Percentiles rank a stretch among this genome's conserved stretches.
Evolutionary conservation across 129 eudicot species (phyloP).

Genomic region (Sambucus nigra): DNA sequence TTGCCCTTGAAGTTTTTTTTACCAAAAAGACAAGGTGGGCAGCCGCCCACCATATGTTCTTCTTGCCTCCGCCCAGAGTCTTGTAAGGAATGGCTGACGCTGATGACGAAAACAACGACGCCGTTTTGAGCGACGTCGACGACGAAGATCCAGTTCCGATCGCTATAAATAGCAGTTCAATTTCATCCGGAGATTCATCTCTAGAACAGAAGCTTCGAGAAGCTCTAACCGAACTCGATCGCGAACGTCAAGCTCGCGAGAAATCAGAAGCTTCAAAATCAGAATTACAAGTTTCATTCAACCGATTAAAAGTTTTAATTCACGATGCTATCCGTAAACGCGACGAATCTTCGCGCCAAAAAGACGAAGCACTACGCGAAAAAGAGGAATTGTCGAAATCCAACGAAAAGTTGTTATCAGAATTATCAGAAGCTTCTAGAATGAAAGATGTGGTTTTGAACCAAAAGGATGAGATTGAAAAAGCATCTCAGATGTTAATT

Average conservation of each 20-base stretch:
- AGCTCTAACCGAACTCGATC: slow-evolving; percentile 60
- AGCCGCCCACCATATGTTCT: too few species aligned
- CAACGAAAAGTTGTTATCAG: slow-evolving; percentile 33
- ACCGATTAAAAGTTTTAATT: slow-evolving; percentile 58
- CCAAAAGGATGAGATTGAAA: slow-evolving; percentile 41
- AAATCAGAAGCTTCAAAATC: slow-evolving; percentile 50
- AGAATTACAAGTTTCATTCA: slow-evolving; percentile 51
- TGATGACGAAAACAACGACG: slow-evolving; percentile 53
- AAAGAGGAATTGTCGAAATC: slow-evolving; percentile 31
- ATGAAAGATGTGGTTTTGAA: slow-evolving; percentile 8
- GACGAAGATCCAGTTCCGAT: slow-evolving; percentile 45
- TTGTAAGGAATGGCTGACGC: slow-evolving; percentile 36
- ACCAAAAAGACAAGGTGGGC: too few species aligned
- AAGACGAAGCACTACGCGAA: slow-evolving; percentile 44
- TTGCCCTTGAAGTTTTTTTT: too few species aligned
- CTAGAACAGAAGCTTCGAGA: slow-evolving; percentile 49
- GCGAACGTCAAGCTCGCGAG: slow-evolving; percentile 59
- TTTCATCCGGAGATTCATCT: slow-evolving; percentile 33
- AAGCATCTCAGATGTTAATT: slow-evolving; percentile 74
- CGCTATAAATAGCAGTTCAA: slow-evolving; percentile 25
- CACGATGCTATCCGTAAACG: slow-evolving; percentile 82
- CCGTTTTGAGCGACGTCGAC: slow-evolving; percentile 77
- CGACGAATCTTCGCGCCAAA: slow-evolving; percentile 56
- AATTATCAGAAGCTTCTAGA: slow-evolving; percentile 31
- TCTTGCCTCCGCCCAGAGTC: not conserved